phyloP scores from a whole-genome alignment of 2,329 filamentous ascomycete genomes.

The Aspergillus phoenicis region DNA sequence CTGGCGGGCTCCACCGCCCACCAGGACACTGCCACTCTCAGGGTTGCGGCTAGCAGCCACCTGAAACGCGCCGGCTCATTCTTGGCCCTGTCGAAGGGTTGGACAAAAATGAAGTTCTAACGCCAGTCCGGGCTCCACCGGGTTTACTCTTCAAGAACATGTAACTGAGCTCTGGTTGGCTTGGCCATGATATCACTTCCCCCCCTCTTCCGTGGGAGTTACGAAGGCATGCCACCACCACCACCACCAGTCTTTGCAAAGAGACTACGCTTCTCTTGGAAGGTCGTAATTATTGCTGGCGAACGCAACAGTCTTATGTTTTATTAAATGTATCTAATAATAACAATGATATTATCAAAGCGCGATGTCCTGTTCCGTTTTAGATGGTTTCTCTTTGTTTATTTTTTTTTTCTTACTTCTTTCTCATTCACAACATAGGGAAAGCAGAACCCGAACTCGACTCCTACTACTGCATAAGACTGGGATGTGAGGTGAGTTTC shows the following conservation, averaged over 20 bases:
- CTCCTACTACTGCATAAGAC: no score
- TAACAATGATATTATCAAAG: not conserved
- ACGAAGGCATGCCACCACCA: no score
- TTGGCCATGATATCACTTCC: conserved; percentile 8
- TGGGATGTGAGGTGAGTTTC: no score
- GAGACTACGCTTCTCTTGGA: no score
- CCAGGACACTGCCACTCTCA: conserved; percentile 33
- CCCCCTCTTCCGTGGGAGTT: no score
- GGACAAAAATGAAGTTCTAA: not conserved
- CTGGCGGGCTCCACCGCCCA: conserved; percentile 27
- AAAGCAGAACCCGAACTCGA: no score
- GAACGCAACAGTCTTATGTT: not conserved
- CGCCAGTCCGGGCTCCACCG: not conserved
- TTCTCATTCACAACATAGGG: no score
- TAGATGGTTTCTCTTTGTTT: no score
- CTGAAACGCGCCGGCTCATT: conserved; percentile 33
- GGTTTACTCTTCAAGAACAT: conserved; percentile 3
- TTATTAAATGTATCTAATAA: not conserved
- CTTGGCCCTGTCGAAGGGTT: not conserved
- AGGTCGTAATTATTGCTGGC: no score
- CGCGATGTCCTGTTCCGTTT: no score
- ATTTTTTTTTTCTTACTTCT: no score
- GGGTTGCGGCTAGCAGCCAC: conserved; percentile 33
- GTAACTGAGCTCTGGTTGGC: conserved; percentile 2
- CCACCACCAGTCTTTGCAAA: no score